These are phyloP conservation scores for Trichoderma sp. DNA, from an alignment of 2,329 filamentous ascomycete genomes.

Conservation along the genomic window DNA sequence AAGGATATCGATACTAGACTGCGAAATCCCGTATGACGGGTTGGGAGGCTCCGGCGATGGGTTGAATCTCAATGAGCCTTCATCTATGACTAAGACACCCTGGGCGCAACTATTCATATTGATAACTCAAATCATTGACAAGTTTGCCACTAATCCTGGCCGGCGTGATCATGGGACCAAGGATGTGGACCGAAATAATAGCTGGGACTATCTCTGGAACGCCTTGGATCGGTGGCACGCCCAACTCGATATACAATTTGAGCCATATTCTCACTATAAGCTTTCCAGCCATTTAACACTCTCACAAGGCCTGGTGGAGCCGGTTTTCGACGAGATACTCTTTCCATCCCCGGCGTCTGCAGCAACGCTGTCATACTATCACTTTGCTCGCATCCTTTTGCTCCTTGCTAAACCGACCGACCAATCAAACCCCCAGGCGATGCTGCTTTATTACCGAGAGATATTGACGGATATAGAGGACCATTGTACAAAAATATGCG, in stretches of 20 bases:
- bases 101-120: not conserved
- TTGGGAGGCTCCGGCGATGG: not conserved
- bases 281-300: constrained; percentile 4
- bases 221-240: not conserved
- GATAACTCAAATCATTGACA: not conserved
- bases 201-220: not conserved
- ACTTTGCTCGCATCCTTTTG: not conserved
- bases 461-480: not conserved
- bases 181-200: not conserved
- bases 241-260: not conserved
- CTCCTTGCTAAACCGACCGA: not conserved
- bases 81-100: not conserved
- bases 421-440: not conserved
- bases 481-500: not conserved
- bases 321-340: not conserved
- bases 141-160: not conserved
- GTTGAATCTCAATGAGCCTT: not conserved
- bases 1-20: not conserved
- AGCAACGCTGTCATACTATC: not conserved
- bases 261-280: constrained; percentile 4
- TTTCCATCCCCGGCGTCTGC: not conserved
- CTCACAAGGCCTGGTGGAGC: not conserved
- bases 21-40: not conserved
- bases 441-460: not conserved
- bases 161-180: not conserved